Evolutionary conservation across 176 grass and related monocot species (phyloP).

Genomic region (Carex parvula): DNA sequence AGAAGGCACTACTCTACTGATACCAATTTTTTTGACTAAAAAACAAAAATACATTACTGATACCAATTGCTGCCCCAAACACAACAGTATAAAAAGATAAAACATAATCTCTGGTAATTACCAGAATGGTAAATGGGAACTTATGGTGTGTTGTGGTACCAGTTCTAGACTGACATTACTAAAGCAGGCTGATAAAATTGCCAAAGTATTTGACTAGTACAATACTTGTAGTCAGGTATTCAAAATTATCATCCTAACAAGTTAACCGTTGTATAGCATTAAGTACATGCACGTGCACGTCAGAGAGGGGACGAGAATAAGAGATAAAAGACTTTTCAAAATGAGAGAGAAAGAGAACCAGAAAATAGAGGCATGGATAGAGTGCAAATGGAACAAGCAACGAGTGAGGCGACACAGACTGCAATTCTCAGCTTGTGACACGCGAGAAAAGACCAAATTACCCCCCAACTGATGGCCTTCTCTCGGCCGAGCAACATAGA

Average conservation of each 20-base stretch:
- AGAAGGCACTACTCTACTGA: not conserved
- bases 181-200: not conserved
- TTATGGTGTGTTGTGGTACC: not conserved
- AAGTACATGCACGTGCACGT: not conserved
- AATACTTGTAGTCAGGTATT: not conserved
- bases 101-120: not conserved
- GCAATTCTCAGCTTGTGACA: constrained; percentile 54
- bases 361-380: constrained; percentile 95
- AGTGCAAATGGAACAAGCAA: constrained; percentile 76
- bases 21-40: too few relatives aligned
- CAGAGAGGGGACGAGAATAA: not conserved
- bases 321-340: not conserved
- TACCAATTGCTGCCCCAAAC: not conserved
- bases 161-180: not conserved
- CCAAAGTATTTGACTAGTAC: not conserved
- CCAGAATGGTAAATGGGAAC: not conserved
- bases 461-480: constrained; percentile 53
- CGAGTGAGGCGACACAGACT: constrained; percentile 50
- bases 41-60: too few relatives aligned
- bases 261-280: not conserved
- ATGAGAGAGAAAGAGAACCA: constrained; percentile 31
- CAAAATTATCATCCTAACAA: not conserved
- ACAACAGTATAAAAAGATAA: not conserved
- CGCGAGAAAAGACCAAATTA: constrained; percentile 61
- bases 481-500: constrained; percentile 25